Conservation (phyloP, 768 basidiomycete species). For the Mycena amicta region DNA sequence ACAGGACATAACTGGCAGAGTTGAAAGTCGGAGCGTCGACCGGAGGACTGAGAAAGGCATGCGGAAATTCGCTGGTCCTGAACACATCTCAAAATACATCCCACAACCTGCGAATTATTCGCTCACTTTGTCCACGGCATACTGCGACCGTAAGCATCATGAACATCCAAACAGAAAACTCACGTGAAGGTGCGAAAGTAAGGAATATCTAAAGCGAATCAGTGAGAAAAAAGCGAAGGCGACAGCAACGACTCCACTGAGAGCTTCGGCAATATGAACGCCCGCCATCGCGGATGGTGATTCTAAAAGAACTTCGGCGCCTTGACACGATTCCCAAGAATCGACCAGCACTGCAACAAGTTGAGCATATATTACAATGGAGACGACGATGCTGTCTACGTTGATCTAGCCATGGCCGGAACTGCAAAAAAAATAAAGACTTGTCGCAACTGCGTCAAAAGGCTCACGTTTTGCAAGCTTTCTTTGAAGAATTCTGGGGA, state of each 20-base stretch:
- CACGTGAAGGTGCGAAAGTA: slow-evolving; percentile 66
- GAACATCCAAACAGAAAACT: slow-evolving; percentile 39
- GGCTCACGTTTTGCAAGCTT: slow-evolving; percentile 52
- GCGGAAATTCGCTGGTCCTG: slow-evolving; percentile 61
- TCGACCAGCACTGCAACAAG: slow-evolving; percentile 51
- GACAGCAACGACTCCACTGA: slow-evolving; percentile 39
- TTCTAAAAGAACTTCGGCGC: slow-evolving; percentile 68
- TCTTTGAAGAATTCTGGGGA: slow-evolving; percentile 73
- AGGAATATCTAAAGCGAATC: slow-evolving; percentile 49
- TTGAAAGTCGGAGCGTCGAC: slow-evolving; percentile 68
- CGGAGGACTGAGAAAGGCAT: slow-evolving; percentile 64
- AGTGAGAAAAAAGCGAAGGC: background rate
- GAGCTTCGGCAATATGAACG: slow-evolving; percentile 70
- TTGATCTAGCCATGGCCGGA: slow-evolving; percentile 67
- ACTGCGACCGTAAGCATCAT: slow-evolving; percentile 61
- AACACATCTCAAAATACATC: slow-evolving; percentile 22
- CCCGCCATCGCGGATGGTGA: slow-evolving; percentile 72
- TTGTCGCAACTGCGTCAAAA: background rate
- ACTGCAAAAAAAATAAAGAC: slow-evolving; percentile 33
- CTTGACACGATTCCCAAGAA: slow-evolving; percentile 63
- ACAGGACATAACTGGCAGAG: slow-evolving; percentile 58
- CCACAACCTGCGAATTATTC: too few species aligned
- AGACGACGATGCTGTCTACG: slow-evolving; percentile 37
- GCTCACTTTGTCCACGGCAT: slow-evolving; percentile 63
- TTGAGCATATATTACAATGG: background rate